A percentile compares a stretch with the other conserved stretches of the same genome.
Evolutionary conservation across 2,329 filamentous ascomycete species (phyloP).

Genomic region (Colletotrichum sp.): DNA sequence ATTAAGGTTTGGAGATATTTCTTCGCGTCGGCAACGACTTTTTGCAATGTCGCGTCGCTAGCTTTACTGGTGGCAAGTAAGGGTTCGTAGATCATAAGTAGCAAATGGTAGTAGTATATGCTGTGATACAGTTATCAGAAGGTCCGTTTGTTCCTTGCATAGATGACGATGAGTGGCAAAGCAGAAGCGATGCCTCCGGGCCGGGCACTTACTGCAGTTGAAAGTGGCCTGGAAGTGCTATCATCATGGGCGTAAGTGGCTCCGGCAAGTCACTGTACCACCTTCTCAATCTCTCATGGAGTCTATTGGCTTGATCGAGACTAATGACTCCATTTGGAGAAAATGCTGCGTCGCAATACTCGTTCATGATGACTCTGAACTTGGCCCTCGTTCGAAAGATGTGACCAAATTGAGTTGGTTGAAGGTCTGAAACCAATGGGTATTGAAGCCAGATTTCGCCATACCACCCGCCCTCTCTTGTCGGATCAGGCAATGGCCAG

Average conservation of each 20-base stretch:
- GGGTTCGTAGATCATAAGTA: conserved; percentile 32
- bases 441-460: conserved; percentile 43
- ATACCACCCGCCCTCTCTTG: conserved; percentile 30
- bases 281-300: conserved; percentile 22
- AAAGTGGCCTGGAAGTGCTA: conserved; percentile 38
- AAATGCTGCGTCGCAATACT: conserved; percentile 27
- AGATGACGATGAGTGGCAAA: neutral
- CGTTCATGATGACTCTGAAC: conserved; percentile 34
- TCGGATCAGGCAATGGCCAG: conserved; percentile 33
- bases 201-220: conserved; percentile 36
- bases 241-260: conserved; percentile 29
- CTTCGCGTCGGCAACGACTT: conserved; percentile 25
- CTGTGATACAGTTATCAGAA: neutral
- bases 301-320: conserved; percentile 20
- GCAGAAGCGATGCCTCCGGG: neutral
- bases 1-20: conserved; percentile 28
- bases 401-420: conserved; percentile 29
- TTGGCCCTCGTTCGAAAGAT: conserved; percentile 30
- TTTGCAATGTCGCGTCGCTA: neutral
- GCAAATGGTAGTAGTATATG: conserved; percentile 28
- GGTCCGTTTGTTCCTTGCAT: neutral
- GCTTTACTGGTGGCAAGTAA: conserved; percentile 21
- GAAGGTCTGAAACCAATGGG: conserved; percentile 27
- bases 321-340: conserved; percentile 9
- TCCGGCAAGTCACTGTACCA: conserved; percentile 34